phyloP scores from a whole-genome alignment of 2,329 filamentous ascomycete genomes.

The Peltaster fructicola region DNA sequence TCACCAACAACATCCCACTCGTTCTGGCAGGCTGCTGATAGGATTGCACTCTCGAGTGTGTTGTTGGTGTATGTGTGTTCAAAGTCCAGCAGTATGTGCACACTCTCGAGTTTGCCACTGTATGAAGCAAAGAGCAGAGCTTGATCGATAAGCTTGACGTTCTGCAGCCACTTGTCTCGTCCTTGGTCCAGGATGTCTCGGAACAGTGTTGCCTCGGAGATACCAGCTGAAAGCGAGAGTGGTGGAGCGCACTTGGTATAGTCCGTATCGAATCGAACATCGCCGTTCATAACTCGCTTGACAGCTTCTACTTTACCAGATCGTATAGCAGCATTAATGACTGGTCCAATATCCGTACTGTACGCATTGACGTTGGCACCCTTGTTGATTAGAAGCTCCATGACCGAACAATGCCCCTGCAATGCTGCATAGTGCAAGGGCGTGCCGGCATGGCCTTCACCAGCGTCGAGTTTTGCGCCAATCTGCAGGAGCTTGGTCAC shows the following conservation, averaged over 20 bases:
- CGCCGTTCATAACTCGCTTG: slow-evolving; percentile 3
- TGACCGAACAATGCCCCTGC: slow-evolving; percentile 3
- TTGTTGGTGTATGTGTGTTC: slow-evolving; percentile 2
- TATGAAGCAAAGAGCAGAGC: slow-evolving; percentile 1
- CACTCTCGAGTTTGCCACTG: slow-evolving; percentile 2
- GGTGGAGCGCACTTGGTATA: slow-evolving; percentile 3
- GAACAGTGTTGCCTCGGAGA: slow-evolving; percentile 4
- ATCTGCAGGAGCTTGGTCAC: too few species aligned
- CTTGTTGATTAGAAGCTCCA: slow-evolving; percentile 2
- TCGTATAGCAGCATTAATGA: slow-evolving; percentile 5
- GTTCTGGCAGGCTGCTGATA: slow-evolving; percentile 1
- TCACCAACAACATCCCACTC: not conserved
- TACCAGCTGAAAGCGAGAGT: slow-evolving; percentile 2
- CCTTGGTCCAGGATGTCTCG: slow-evolving; percentile 3
- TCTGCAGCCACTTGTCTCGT: slow-evolving; percentile 3
- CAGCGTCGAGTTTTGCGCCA: slow-evolving; percentile 1
- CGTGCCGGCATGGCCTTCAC: slow-evolving; percentile 1
- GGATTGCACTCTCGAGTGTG: slow-evolving; percentile 1
- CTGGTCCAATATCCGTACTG: slow-evolving; percentile 3
- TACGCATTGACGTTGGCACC: slow-evolving; percentile 4
- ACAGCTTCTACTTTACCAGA: slow-evolving; percentile 5
- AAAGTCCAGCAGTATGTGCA: slow-evolving; percentile 2
- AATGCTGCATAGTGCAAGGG: slow-evolving; percentile 3
- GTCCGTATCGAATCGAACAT: slow-evolving; percentile 5
- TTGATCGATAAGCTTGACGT: slow-evolving; percentile 3